These are phyloP conservation scores for Tympanopsis confertula DNA, from an alignment of 2,329 filamentous ascomycete species.

Conservation along the genomic window DNA sequence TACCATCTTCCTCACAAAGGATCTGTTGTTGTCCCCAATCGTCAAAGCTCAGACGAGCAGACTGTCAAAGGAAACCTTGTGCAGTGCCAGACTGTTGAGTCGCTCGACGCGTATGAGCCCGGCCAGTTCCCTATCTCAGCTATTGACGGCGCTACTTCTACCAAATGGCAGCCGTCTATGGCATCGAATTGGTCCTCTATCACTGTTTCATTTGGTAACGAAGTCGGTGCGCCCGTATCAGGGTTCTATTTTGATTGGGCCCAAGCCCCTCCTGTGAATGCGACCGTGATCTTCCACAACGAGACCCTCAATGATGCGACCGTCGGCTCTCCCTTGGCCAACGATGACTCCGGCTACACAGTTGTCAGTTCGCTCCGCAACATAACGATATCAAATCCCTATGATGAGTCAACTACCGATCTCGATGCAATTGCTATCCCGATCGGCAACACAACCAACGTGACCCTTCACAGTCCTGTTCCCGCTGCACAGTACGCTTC, in stretches of 20 bases:
- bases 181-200: conserved; percentile 27
- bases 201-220: conserved; percentile 3
- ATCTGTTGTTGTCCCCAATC: conserved; percentile 43
- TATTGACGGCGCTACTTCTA: conserved; percentile 54
- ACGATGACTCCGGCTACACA: neutral
- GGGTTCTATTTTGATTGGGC: conserved; percentile 50
- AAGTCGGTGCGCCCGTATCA: conserved; percentile 6
- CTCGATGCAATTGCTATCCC: neutral
- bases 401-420: neutral
- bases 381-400: neutral
- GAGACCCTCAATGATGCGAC: conserved; percentile 9
- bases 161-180: conserved; percentile 52
- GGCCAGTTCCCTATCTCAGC: conserved; percentile 61
- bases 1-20: conserved; percentile 35
- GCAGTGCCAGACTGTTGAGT: conserved; percentile 47
- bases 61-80: conserved; percentile 48
- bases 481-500: neutral
- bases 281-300: conserved; percentile 42
- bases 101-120: conserved; percentile 33
- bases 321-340: neutral
- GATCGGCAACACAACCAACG: neutral
- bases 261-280: conserved; percentile 37
- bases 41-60: conserved; percentile 37
- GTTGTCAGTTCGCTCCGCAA: neutral
- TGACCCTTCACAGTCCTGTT: neutral